Evolutionary conservation across 2,329 filamentous ascomycete genomes (phyloP).

Genomic region (Hymenoscyphus albidus): DNA sequence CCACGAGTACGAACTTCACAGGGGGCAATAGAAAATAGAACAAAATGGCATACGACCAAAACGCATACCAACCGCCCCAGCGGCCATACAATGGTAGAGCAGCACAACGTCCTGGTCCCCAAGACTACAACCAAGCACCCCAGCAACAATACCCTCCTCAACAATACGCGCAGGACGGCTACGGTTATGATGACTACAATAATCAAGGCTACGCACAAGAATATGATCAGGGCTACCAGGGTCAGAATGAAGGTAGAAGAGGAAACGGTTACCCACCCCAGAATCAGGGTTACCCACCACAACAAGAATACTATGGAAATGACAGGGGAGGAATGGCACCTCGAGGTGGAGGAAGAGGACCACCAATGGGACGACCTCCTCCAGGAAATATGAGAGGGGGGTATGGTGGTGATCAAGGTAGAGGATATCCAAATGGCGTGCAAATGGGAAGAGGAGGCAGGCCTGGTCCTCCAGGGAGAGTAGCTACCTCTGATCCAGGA

Average conservation of each 20-base stretch:
- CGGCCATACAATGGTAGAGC: slow-evolving; percentile 32
- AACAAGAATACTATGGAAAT: slow-evolving; percentile 31
- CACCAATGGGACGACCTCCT: slow-evolving; percentile 29
- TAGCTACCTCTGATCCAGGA: slow-evolving; percentile 27
- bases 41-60: slow-evolving; percentile 35
- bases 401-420: slow-evolving; percentile 23
- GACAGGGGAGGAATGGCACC: slow-evolving; percentile 25
- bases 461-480: slow-evolving; percentile 26
- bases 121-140: slow-evolving; percentile 27
- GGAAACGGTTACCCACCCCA: slow-evolving; percentile 29
- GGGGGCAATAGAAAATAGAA: neutral
- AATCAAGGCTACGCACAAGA: slow-evolving; percentile 26
- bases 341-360: slow-evolving; percentile 26
- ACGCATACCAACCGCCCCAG: slow-evolving; percentile 31
- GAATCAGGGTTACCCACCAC: slow-evolving; percentile 29
- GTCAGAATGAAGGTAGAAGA: slow-evolving; percentile 30
- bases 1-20: neutral
- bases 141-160: slow-evolving; percentile 58
- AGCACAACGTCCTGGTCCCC: slow-evolving; percentile 28
- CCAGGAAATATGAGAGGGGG: slow-evolving; percentile 27
- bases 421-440: slow-evolving; percentile 30
- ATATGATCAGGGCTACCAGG: slow-evolving; percentile 29
- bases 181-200: slow-evolving; percentile 31
- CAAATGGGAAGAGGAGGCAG: slow-evolving; percentile 27
- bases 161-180: slow-evolving; percentile 31